These are phyloP conservation scores for Fusarium begoniae DNA, from an alignment of 2,329 filamentous ascomycete genomes.

Conservation along the genomic window DNA sequence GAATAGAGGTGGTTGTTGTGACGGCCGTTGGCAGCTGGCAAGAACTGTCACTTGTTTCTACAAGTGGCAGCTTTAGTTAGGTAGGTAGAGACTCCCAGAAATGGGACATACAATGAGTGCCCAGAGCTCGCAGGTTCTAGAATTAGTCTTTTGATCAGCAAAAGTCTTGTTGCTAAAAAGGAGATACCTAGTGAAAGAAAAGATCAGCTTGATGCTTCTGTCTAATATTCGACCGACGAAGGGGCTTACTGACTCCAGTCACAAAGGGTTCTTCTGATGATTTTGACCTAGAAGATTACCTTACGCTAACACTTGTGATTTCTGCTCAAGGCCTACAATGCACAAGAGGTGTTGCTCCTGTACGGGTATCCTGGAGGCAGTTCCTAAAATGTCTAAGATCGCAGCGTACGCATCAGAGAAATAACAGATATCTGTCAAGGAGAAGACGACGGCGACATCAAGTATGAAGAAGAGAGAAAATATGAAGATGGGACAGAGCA, in stretches of 20 bases:
- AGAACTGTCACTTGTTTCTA: conserved; percentile 9
- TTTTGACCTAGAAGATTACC: not conserved
- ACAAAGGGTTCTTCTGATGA: not conserved
- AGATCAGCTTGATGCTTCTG: not conserved
- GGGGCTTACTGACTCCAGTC: not conserved
- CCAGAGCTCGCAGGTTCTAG: not conserved
- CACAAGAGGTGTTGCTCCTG: not conserved
- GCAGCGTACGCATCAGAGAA: not conserved
- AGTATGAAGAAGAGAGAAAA: not conserved
- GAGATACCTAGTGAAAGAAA: not conserved
- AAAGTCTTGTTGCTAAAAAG: not conserved
- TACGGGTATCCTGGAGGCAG: not conserved
- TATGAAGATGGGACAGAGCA: not conserved
- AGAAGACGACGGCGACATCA: not conserved
- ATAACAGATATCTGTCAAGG: not conserved
- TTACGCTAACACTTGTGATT: not conserved
- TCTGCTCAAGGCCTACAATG: not conserved
- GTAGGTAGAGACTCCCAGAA: not conserved
- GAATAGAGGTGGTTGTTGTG: not conserved
- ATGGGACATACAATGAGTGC: not conserved
- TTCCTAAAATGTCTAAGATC: not conserved
- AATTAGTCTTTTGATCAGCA: not conserved
- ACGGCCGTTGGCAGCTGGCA: conserved; percentile 26
- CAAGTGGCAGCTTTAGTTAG: not conserved
- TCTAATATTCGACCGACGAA: not conserved